Evolutionary conservation across 345 rosid species (phyloP).

Genomic region (Brassica napus): Da-Ae NC_063437.1:11411501-11412000

Average conservation of each 20-base stretch:
- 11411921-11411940: conserved; percentile 1
- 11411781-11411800: background rate
- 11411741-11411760: background rate
- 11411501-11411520: too few relatives aligned
- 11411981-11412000: conserved; percentile 27
- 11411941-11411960: conserved; percentile 46
- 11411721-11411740: conserved; percentile 21
- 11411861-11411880: too few relatives aligned
- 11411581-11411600: conserved; percentile 11
- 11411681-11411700: conserved; percentile 24
- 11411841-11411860: background rate
- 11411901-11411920: background rate
- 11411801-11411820: conserved; percentile 1
- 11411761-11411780: background rate
- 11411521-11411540: background rate
- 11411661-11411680: conserved; percentile 38
- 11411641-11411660: background rate
- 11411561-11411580: conserved; percentile 4
- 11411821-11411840: background rate
- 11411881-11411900: conserved; percentile 31
- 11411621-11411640: background rate
- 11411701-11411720: conserved; percentile 13
- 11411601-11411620: conserved; percentile 4
- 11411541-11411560: conserved; percentile 15
- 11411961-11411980: conserved; percentile 47